Conservation (phyloP, 805 yeast genomes). For the Lachancea kluyveri region DNA sequence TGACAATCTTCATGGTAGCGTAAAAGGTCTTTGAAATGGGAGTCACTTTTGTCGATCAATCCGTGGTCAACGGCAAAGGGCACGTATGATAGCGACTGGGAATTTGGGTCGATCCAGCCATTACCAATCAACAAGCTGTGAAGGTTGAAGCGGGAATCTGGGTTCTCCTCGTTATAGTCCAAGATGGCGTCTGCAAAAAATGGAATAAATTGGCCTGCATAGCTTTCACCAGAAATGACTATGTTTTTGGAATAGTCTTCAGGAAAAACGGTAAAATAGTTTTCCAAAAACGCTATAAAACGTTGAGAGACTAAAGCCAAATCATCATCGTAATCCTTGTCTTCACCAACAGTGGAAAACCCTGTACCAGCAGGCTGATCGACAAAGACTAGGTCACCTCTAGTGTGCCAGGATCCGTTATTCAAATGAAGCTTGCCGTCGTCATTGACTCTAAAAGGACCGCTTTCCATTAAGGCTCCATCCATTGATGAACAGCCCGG, state of each 20-base stretch:
- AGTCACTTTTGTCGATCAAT: conserved; percentile 40
- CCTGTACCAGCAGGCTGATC: conserved; percentile 98
- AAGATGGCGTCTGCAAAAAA: conserved; percentile 65
- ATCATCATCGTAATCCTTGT: conserved; percentile 37
- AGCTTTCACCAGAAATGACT: conserved; percentile 88
- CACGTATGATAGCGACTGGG: conserved; percentile 73
- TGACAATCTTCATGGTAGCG: conserved; percentile 56
- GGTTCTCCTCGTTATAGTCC: conserved; percentile 35
- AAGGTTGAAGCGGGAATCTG: conserved; percentile 35
- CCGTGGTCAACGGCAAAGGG: conserved; percentile 63
- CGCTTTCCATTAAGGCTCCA: conserved; percentile 89
- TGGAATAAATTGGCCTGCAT: conserved; percentile 96
- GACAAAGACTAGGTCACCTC: conserved; percentile 72
- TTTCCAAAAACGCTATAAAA: conserved; percentile 57
- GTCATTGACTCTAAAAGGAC: conserved; percentile 67
- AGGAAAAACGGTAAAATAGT: conserved; percentile 68
- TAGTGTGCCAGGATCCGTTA: conserved; percentile 77
- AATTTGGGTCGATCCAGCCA: conserved; percentile 89
- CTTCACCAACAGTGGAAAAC: conserved; percentile 54
- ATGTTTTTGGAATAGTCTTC: conserved; percentile 58
- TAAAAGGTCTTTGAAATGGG: conserved; percentile 37
- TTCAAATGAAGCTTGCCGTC: conserved; percentile 46
- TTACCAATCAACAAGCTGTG: conserved; percentile 78
- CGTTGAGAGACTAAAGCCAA: conserved; percentile 53
- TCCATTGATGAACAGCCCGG: conserved; percentile 99